Conservation (phyloP, 2,329 filamentous ascomycete genomes). For the Arthroderma sp. region DNA sequence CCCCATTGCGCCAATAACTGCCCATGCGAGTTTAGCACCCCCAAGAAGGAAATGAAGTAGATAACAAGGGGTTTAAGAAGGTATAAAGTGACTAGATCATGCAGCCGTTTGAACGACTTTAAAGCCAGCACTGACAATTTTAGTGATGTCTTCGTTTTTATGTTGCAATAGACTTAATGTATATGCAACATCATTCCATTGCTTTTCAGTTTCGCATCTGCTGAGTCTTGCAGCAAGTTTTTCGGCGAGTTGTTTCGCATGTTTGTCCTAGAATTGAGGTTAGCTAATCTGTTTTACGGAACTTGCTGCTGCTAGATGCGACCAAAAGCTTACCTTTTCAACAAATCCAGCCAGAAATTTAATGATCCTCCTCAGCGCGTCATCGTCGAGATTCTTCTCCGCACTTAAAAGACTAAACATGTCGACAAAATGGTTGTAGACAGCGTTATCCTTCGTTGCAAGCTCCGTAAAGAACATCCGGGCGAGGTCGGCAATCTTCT, state of each 20-base stretch:
- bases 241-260: constrained; percentile 83
- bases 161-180: constrained; percentile 80
- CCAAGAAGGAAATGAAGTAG: too few relatives aligned
- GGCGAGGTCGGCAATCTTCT: constrained; percentile 81
- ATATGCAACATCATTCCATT: constrained; percentile 97
- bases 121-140: constrained; percentile 31
- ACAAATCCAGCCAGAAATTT: constrained; percentile 92
- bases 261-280: constrained; percentile 59
- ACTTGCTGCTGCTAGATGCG: neutral
- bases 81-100: constrained; percentile 18
- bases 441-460: constrained; percentile 94
- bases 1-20: too few relatives aligned
- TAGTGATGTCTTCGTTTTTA: constrained; percentile 36
- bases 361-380: constrained; percentile 72
- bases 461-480: constrained; percentile 98
- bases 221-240: constrained; percentile 79
- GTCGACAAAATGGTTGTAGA: constrained; percentile 98
- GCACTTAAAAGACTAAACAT: constrained; percentile 92
- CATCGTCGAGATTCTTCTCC: constrained; percentile 67
- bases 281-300: neutral
- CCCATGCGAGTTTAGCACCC: too few relatives aligned
- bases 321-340: constrained; percentile 60
- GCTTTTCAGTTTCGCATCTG: constrained; percentile 79
- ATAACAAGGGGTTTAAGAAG: too few relatives aligned
- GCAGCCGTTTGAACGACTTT: constrained; percentile 53